phyloP scores from a whole-genome alignment of 495 filamentous ascomycete species.

The Penicillium tannophilum region DNA sequence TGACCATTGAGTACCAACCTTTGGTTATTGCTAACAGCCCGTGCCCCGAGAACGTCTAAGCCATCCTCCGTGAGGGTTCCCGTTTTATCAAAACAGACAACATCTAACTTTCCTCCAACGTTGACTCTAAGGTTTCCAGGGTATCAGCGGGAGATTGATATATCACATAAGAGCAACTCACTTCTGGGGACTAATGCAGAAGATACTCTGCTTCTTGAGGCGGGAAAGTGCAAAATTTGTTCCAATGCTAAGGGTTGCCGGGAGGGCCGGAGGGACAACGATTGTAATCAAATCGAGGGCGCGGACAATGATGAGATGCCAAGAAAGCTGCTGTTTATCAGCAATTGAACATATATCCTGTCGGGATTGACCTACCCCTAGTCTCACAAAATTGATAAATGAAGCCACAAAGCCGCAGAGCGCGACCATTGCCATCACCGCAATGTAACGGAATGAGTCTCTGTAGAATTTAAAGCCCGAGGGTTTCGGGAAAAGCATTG shows the following conservation, averaged over 20 bases:
- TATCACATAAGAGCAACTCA: constrained; percentile 10
- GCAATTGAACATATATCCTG: constrained; percentile 8
- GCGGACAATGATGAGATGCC: constrained; percentile 87
- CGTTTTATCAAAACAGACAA: constrained; percentile 98
- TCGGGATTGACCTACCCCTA: constrained; percentile 55
- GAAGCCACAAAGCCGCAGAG: constrained; percentile 85
- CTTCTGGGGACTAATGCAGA: constrained; percentile 94
- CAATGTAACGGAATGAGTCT: constrained; percentile 97
- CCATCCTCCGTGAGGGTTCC: constrained; percentile 98
- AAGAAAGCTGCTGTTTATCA: constrained; percentile 59
- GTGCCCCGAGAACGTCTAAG: constrained; percentile 87
- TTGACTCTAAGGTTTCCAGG: constrained; percentile 64
- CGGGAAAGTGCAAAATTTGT: constrained; percentile 92
- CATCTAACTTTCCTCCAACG: constrained; percentile 91
- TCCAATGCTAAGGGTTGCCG: constrained; percentile 93
- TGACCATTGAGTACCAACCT: constrained; percentile 29
- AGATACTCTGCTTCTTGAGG: constrained; percentile 84
- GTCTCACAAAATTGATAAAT: constrained; percentile 86
- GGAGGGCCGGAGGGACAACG: constrained; percentile 94
- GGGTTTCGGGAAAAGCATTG: constrained; percentile 98
- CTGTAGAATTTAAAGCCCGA: constrained; percentile 98
- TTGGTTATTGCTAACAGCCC: constrained; percentile 67
- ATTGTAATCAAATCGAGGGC: constrained; percentile 97
- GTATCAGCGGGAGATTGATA: constrained; percentile 3
- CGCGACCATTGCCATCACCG: constrained; percentile 93